These are phyloP conservation scores for Aphanomyces cochlioides DNA, from an alignment of 352 stramenopile species.

Conservation along the genomic window DNA sequence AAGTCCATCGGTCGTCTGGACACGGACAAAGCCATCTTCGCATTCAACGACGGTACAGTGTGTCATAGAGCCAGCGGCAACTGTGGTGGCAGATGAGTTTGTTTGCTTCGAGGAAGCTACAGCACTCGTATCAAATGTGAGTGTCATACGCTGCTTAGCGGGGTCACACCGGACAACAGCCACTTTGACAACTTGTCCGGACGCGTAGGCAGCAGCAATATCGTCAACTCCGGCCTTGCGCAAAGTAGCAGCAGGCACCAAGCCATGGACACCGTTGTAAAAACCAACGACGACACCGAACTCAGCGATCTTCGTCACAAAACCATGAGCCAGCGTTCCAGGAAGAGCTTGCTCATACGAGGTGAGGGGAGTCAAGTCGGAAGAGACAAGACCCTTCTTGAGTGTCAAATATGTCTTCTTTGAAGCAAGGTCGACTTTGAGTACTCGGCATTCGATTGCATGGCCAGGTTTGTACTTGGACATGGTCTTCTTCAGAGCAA, in stretches of 20 bases:
- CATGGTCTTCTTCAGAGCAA: conserved; percentile 58
- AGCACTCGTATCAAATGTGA: conserved; percentile 67
- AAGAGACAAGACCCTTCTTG: conserved; percentile 78
- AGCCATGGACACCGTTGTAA: conserved; percentile 93
- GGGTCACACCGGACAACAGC: conserved; percentile 70
- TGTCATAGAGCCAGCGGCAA: conserved; percentile 55
- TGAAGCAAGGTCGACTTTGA: conserved; percentile 77
- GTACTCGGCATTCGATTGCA: conserved; percentile 67
- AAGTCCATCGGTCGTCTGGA: conserved; percentile 70
- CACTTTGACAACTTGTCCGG: conserved; percentile 84
- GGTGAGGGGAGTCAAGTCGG: conserved; percentile 71
- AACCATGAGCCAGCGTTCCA: conserved; percentile 79
- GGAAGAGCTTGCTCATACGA: conserved; percentile 69
- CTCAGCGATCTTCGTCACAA: conserved; percentile 92
- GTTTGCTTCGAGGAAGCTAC: conserved; percentile 35
- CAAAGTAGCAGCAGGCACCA: conserved; percentile 85
- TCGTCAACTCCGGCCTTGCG: conserved; percentile 76
- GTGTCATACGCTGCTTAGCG: conserved; percentile 77
- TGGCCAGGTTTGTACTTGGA: conserved; percentile 80
- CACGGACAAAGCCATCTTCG: conserved; percentile 58
- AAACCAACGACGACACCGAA: conserved; percentile 94
- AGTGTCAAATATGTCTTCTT: conserved; percentile 93
- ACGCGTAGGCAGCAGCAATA: conserved; percentile 76
- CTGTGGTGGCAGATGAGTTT: conserved; percentile 12
- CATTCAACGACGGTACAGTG: conserved; percentile 69